These are phyloP conservation scores for Wickerhamomyces tratensis DNA, from an alignment of 805 yeast species.

Conservation along the genomic window DNA sequence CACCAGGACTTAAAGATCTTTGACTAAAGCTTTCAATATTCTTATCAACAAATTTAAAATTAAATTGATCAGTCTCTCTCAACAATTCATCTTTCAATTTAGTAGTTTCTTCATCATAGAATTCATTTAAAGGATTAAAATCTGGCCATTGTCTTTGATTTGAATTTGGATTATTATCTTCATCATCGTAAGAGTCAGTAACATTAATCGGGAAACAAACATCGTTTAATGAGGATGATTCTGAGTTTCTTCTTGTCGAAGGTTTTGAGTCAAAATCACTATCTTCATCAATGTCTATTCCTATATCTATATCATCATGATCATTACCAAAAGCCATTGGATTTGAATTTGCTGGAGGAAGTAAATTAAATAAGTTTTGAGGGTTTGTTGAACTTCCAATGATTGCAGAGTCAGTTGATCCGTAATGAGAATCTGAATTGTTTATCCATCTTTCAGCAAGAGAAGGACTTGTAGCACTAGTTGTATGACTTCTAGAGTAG, in stretches of 20 bases:
- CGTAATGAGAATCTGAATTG: conserved; percentile 2
- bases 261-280: conserved; percentile 31
- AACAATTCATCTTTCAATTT: conserved; percentile 32
- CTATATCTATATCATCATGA: not conserved
- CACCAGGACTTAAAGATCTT: not conserved
- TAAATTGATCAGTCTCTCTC: conserved; percentile 27
- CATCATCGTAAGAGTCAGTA: conserved; percentile 32
- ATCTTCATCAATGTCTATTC: conserved; percentile 10
- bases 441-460: conserved; percentile 20
- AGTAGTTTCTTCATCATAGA: conserved; percentile 57
- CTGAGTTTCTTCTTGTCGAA: conserved; percentile 30
- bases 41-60: conserved; percentile 25
- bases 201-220: conserved; percentile 71
- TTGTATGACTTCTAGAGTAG: not conserved
- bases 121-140: conserved; percentile 62
- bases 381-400: too few relatives aligned
- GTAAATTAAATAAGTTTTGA: too few relatives aligned
- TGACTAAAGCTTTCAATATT: conserved; percentile 12
- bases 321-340: not conserved
- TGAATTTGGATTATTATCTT: conserved; percentile 12
- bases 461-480: conserved; percentile 9
- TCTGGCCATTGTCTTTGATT: conserved; percentile 70
- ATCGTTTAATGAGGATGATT: conserved; percentile 75
- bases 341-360: conserved; percentile 1
- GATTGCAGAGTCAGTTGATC: not conserved